phyloP scores from a whole-genome alignment of 2,329 filamentous ascomycete species.

The Colletotrichum endophyticum region DNA sequence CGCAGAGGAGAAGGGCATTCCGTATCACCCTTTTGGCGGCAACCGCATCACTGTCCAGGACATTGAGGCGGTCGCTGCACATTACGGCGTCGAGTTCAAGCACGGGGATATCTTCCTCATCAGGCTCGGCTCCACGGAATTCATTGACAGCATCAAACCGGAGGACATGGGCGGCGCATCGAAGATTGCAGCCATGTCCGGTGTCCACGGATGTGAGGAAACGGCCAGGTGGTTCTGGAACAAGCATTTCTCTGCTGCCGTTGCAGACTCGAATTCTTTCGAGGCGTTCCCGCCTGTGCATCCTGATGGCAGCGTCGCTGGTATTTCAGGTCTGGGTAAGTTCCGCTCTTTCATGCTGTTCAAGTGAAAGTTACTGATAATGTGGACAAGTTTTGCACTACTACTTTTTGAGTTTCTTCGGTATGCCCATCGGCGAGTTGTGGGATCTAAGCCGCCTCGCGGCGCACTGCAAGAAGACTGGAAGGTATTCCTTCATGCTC shows the following conservation, averaged over 20 bases:
- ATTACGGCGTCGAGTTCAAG: constrained; percentile 67
- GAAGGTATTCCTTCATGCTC: constrained; percentile 66
- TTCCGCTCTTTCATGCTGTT: neutral
- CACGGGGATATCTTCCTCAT: constrained; percentile 72
- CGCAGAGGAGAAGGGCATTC: constrained; percentile 52
- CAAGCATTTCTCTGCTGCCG: constrained; percentile 69
- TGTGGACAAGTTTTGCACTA: constrained; percentile 45
- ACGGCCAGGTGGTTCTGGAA: constrained; percentile 73
- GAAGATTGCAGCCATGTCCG: constrained; percentile 25
- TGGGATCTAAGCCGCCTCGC: constrained; percentile 61
- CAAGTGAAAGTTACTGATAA: neutral
- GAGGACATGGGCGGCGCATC: constrained; percentile 38
- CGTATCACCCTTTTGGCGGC: constrained; percentile 55
- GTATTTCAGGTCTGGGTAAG: constrained; percentile 42
- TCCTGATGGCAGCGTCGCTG: constrained; percentile 38
- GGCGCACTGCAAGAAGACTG: constrained; percentile 54
- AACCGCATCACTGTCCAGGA: constrained; percentile 59
- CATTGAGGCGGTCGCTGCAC: constrained; percentile 61
- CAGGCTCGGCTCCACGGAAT: constrained; percentile 66
- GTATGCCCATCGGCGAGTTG: constrained; percentile 60
- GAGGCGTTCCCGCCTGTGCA: constrained; percentile 65
- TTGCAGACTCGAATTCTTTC: constrained; percentile 66
- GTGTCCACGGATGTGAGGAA: constrained; percentile 52
- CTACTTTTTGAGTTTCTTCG: constrained; percentile 55
- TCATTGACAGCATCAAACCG: constrained; percentile 52